Evolutionary conservation across 2,329 filamentous ascomycete species (phyloP), one percentile per base, ranked within the genome.

Genomic region (Xylaria hypoxylon): DNA sequence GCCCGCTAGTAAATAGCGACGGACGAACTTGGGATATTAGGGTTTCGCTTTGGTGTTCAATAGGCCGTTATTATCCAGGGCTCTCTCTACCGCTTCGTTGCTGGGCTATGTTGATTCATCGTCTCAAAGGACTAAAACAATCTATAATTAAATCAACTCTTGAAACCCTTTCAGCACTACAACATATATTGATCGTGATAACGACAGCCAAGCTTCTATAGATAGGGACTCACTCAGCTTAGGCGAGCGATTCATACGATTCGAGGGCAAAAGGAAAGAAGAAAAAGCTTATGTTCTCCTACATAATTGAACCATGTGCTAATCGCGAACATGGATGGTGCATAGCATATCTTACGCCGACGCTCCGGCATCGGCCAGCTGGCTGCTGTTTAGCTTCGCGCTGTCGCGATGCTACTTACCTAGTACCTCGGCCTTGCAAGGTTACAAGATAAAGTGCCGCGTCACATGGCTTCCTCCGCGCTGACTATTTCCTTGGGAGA

Each of bases 241-340:
- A 50, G 35, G 52, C 45, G 45, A 45, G 17, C 47, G 26, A 38
- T 26, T 38, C 35, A 15, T 15, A 13, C 13, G 35, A 38, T 15
- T 38, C 35, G 35, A 38, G 15, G 26, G 17, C 11, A 28, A 13
- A 53, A n/a, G 26, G 24, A 40, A 40, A 40, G 48, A 28, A 47
- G 53, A 35, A 45, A 33, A n/a, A 61, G 59, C 59, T 61, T 58
- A 65, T 61, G 51, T 55, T 56, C 52, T 22, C 52, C 51, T 38
- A 22, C 42, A n/a, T 47, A 28, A 35, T 28, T 28, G 52, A 45
- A 28, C 38, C 55, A 58, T 19, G 10, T 53, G 48, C 31, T 17
- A 33, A 38, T 13, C 33, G 26, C 19, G 6, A 40, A 31, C 40
- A 53, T 45, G 58, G 35, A 60, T 45, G 3, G 48, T 31, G 59